Conservation (phyloP, 2,329 filamentous ascomycete genomes). For the Huntiella moniliformis region DNA sequence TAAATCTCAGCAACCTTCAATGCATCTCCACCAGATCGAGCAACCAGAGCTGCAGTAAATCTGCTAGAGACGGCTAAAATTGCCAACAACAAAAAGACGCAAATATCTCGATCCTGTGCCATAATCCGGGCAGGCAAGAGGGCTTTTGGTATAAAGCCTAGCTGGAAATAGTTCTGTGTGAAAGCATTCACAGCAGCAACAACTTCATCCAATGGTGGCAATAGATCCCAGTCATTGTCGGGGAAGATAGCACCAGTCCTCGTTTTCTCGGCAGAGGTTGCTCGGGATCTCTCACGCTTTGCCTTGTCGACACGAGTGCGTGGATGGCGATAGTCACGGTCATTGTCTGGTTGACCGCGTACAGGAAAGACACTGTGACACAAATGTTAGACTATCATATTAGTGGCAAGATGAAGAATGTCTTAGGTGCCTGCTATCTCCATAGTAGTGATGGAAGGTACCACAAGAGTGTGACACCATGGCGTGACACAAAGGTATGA, state of each 20-base stretch:
- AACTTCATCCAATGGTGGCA: slow-evolving; percentile 30
- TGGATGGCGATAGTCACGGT: slow-evolving; percentile 38
- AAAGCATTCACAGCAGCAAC: slow-evolving; percentile 35
- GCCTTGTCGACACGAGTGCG: slow-evolving; percentile 29
- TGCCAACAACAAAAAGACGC: slow-evolving; percentile 34
- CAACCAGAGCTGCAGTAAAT: slow-evolving; percentile 29
- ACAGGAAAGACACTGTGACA: slow-evolving; percentile 28
- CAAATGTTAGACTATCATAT: neutral
- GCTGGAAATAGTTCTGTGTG: slow-evolving; percentile 37
- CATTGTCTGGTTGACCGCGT: slow-evolving; percentile 33
- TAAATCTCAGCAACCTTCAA: slow-evolving; percentile 34
- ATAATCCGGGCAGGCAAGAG: slow-evolving; percentile 29
- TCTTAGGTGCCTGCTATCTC: neutral
- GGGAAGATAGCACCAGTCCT: slow-evolving; percentile 9
- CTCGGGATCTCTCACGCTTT: slow-evolving; percentile 19
- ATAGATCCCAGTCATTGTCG: slow-evolving; percentile 28
- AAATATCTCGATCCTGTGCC: slow-evolving; percentile 28
- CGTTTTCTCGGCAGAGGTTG: neutral
- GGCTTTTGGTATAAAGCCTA: slow-evolving; percentile 38
- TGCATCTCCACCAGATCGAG: slow-evolving; percentile 28
- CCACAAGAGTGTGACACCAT: neutral
- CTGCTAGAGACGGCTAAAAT: slow-evolving; percentile 38
- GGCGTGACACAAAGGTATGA: neutral
- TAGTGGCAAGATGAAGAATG: neutral
- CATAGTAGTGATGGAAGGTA: neutral